phyloP scores from a whole-genome alignment of 352 stramenopile species.

The Phytopythium vexans region DNA sequence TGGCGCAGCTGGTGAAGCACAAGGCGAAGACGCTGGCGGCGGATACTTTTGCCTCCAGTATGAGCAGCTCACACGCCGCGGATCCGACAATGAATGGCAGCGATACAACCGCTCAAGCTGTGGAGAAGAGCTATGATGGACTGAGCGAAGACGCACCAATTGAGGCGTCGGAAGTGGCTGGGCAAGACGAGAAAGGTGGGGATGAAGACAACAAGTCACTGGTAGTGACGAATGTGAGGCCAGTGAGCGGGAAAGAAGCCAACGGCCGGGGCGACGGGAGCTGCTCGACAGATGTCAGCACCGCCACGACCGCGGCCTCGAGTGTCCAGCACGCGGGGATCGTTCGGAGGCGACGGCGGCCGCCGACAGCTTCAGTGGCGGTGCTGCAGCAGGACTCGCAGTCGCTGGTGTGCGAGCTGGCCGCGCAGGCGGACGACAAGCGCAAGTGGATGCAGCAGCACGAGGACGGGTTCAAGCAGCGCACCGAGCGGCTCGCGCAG shows the following conservation, averaged over 20 bases:
- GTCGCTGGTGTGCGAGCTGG: conserved; percentile 7
- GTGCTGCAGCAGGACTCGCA: no score
- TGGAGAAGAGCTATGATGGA: no score
- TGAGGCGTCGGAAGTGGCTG: no score
- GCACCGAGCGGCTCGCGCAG: conserved; percentile 21
- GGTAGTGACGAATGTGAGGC: not conserved
- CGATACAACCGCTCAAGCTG: no score
- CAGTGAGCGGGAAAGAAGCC: not conserved
- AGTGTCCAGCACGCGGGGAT: not conserved
- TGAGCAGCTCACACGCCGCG: no score
- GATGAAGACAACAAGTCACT: no score
- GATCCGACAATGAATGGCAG: no score
- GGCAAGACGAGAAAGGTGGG: no score
- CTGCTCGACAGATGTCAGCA: conserved; percentile 4
- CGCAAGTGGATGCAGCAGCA: conserved; percentile 29
- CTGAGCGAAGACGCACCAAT: no score
- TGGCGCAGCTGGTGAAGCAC: no score
- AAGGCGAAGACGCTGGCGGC: no score
- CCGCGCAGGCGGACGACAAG: conserved; percentile 24
- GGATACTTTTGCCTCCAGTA: no score
- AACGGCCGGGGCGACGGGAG: not conserved
- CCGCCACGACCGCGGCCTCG: not conserved
- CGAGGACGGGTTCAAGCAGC: conserved; percentile 25
- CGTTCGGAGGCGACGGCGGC: not conserved
- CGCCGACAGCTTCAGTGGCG: not conserved